Evolutionary conservation across 192 early-diverging fungal genomes (phyloP), one percentile per base, ranked within the genome.

Genomic region (Gigaspora rosea): DNA sequence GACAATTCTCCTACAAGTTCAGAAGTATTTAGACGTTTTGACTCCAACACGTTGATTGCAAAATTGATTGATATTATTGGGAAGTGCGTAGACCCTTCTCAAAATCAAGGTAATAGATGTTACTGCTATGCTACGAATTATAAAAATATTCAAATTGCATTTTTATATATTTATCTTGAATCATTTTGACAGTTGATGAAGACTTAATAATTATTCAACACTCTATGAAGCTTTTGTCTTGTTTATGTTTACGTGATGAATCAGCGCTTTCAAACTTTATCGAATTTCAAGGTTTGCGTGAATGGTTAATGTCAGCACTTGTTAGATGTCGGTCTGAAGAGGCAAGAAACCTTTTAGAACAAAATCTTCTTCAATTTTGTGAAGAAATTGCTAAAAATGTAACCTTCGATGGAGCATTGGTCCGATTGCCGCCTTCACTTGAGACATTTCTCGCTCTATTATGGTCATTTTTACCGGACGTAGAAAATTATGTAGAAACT

Each of bases 401-500:
- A 9, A 8, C 41, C 11, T 48, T 41, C 6, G 49, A 32, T 50
- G n/a, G 18, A 15, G 12, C 16, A 4, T 20, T 41, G 32, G 27
- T 57, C 9, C 50, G 18, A 71, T 54, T 77, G 9, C 59, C 75
- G 16, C n/a, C 27, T 33, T 36, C 67, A 46, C 64, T 70, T 49
- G 77, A 78, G 18, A 59, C 48, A 18, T 71, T 78, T 10, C 36
- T 73, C 16, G 35, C 18, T 46, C n/a, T 61, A 22, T 54, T 78
- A 35, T 56, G 61, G 54, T 78, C 77, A 18, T 59, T 71, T 33
- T 69, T 78, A 18, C 77, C 77, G 2, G 54, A 78, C 6, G 27
- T 73, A 8, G 77, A 78, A 46, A n/a, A 78, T 33, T 22, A 78
- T 73, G 59, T 71, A 48, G 77, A 50, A 8, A 78, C 68, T n/a